These are phyloP conservation scores for Stenocarpella maydis DNA, from an alignment of 2,329 filamentous ascomycete genomes.

Conservation along the genomic window DNA sequence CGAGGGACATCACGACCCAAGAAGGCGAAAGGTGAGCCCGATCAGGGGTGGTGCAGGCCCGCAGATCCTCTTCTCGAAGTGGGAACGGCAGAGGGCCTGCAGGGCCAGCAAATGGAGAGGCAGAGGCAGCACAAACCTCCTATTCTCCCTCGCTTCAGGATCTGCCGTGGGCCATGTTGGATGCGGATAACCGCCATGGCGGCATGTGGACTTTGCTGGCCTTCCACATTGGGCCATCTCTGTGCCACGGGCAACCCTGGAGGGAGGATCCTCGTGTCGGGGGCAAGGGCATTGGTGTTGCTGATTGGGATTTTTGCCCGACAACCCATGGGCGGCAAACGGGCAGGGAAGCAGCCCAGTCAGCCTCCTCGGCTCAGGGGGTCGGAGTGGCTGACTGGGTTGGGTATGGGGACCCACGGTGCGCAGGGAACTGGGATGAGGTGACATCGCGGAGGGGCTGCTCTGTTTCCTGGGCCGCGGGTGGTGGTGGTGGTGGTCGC, in stretches of 20 bases:
- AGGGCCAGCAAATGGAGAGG: constrained; percentile 17
- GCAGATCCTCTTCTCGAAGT: background rate
- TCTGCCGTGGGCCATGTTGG: constrained; percentile 11
- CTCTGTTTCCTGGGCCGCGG: constrained; percentile 21
- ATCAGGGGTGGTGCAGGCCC: background rate
- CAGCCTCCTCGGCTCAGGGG: no score
- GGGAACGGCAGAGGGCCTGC: background rate
- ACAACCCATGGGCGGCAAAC: constrained; percentile 17
- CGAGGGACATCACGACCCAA: constrained; percentile 22
- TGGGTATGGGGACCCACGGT: constrained; percentile 1
- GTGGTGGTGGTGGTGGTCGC: no score
- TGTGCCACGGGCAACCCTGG: constrained; percentile 19
- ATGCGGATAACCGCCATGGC: constrained; percentile 21
- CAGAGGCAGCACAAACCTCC: constrained; percentile 20
- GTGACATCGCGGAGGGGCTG: constrained; percentile 24
- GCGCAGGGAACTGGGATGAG: constrained; percentile 5
- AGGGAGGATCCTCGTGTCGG: constrained; percentile 20
- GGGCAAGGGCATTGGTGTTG: background rate
- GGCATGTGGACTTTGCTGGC: constrained; percentile 9
- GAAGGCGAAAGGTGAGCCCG: constrained; percentile 8
- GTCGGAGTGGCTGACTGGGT: no score
- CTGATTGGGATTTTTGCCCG: constrained; percentile 7
- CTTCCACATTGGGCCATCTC: constrained; percentile 4
- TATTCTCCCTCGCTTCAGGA: constrained; percentile 26
- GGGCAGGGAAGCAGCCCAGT: background rate